Percentiles rank a stretch among this genome's conserved stretches.
Evolutionary conservation across 2,329 filamentous ascomycete species (phyloP).

Genomic region (Tolypocladium inflatum): DNA sequence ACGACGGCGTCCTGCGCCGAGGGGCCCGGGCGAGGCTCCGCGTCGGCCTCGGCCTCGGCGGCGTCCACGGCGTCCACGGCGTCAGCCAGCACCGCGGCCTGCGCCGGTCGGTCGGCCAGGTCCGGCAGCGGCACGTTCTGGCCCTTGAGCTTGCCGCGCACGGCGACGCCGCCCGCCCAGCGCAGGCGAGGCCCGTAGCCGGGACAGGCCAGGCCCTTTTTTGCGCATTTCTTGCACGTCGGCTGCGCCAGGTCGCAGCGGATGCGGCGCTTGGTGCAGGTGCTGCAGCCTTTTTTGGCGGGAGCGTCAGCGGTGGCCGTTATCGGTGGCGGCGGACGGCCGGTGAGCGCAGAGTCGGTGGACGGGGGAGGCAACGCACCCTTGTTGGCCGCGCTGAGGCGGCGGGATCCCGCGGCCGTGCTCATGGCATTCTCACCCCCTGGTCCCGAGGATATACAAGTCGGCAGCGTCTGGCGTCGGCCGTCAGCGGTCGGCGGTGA

Average conservation of each 20-base stretch:
- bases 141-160: slow-evolving; percentile 15
- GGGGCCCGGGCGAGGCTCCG: not conserved
- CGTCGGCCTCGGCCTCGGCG: not conserved
- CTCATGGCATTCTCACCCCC: not conserved
- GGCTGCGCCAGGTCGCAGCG: slow-evolving; percentile 15
- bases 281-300: slow-evolving; percentile 11
- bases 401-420: not conserved
- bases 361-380: not conserved
- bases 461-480: not conserved
- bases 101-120: not conserved
- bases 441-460: not conserved
- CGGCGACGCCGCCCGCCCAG: slow-evolving; percentile 18
- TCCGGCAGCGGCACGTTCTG: slow-evolving; percentile 8
- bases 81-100: not conserved
- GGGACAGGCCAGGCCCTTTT: slow-evolving; percentile 17
- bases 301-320: not conserved
- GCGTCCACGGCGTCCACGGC: not conserved
- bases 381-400: not conserved
- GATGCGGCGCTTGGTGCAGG: slow-evolving; percentile 18
- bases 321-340: not conserved
- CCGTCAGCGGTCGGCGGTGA: not conserved
- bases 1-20: not conserved
- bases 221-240: slow-evolving; percentile 16
- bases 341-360: not conserved
- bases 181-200: slow-evolving; percentile 15